phyloP scores from a whole-genome alignment of 2,329 filamentous ascomycete genomes.

The Ophiobolus disseminans region DNA sequence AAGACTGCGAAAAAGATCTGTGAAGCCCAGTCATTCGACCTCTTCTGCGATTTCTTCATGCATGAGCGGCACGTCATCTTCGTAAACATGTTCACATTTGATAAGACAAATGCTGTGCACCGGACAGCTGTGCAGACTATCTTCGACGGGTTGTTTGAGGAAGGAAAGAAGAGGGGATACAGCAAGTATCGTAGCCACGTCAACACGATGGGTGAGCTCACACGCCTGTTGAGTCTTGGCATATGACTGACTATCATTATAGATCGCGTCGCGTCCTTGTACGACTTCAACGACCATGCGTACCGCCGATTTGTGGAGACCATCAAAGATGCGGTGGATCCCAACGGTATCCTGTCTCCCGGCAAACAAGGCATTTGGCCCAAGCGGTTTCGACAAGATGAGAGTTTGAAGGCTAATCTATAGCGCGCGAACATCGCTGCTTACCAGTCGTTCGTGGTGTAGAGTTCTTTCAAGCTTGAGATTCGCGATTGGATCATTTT shows the following conservation, averaged over 20 bases:
- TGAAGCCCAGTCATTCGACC: constrained; percentile 53
- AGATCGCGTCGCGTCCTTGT: constrained; percentile 41
- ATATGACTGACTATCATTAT: constrained; percentile 1
- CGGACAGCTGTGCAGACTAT: constrained; percentile 44
- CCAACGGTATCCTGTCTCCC: constrained; percentile 40
- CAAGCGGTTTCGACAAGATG: constrained; percentile 30
- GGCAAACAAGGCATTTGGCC: constrained; percentile 45
- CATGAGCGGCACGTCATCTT: constrained; percentile 56
- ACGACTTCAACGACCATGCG: constrained; percentile 43
- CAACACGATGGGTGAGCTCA: constrained; percentile 38
- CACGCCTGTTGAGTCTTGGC: not conserved
- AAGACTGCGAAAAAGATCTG: constrained; percentile 52
- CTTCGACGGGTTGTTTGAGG: constrained; percentile 37
- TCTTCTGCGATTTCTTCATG: constrained; percentile 59
- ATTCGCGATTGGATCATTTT: too few relatives aligned
- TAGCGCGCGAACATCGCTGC: constrained; percentile 11
- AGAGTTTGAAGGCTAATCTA: constrained; percentile 30
- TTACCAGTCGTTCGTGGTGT: not conserved
- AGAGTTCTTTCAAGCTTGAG: not conserved
- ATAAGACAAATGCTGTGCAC: constrained; percentile 53
- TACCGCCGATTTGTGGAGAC: constrained; percentile 41
- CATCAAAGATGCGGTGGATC: constrained; percentile 43
- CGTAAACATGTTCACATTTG: constrained; percentile 58
- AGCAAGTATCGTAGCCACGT: constrained; percentile 43
- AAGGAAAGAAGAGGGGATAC: constrained; percentile 37